Percentiles rank a stretch among this genome's conserved stretches.
These are phyloP conservation scores for Mycosarcoma mackinlayi DNA, from an alignment of 1,284 basidiomycete species.

Conservation along the genomic window DNA sequence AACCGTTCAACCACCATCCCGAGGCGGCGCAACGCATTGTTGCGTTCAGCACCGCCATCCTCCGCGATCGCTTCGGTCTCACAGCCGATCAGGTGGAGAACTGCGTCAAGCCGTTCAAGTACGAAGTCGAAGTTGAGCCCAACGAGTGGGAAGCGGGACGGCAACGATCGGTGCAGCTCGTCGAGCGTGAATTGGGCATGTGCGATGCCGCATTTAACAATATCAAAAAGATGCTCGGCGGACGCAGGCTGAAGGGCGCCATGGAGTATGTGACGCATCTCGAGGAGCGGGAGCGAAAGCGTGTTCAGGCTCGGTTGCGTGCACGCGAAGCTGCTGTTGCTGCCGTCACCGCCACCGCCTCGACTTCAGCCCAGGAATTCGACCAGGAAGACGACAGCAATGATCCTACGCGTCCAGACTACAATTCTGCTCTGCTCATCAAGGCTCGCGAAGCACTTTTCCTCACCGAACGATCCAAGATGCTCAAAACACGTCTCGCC, in stretches of 20 bases:
- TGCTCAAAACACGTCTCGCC: conserved; percentile 84
- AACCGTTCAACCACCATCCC: conserved; percentile 92
- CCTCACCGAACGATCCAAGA: conserved; percentile 81
- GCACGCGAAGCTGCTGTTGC: conserved; percentile 32
- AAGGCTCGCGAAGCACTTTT: conserved; percentile 90
- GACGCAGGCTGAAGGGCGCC: conserved; percentile 79
- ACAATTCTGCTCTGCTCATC: conserved; percentile 77
- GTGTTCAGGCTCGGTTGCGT: conserved; percentile 68
- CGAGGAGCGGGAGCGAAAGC: conserved; percentile 83
- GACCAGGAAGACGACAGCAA: conserved; percentile 68
- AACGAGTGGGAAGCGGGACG: conserved; percentile 91
- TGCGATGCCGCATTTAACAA: conserved; percentile 87
- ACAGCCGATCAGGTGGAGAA: conserved; percentile 99
- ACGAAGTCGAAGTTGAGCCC: conserved; percentile 82
- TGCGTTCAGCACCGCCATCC: conserved; percentile 89
- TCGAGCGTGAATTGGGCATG: conserved; percentile 84
- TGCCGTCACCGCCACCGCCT: no score
- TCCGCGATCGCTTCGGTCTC: conserved; percentile 88
- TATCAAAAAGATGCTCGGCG: conserved; percentile 86
- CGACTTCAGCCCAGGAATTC: neutral
- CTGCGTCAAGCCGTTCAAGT: conserved; percentile 99
- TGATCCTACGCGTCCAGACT: conserved; percentile 72
- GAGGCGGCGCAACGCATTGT: conserved; percentile 86
- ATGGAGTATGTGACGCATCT: conserved; percentile 84
- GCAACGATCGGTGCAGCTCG: conserved; percentile 78